Percentiles rank a stretch among this genome's conserved stretches.
phyloP scores from a whole-genome alignment of 495 filamentous ascomycete genomes.

The Penicillium simplicissimum region DNA sequence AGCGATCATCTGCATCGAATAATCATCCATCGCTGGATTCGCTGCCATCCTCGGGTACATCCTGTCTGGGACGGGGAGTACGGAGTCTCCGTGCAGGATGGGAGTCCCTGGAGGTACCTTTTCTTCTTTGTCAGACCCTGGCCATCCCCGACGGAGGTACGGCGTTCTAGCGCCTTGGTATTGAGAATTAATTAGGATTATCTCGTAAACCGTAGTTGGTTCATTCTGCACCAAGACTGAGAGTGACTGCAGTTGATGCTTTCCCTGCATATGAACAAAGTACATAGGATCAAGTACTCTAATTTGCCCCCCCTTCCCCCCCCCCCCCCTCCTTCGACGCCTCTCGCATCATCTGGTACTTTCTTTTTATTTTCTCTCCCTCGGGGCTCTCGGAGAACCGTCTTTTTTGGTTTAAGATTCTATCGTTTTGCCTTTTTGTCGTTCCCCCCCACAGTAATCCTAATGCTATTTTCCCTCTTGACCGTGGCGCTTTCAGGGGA shows the following conservation, averaged over 20 bases:
- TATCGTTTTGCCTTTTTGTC: neutral
- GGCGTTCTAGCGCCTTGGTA: neutral
- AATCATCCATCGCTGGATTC: neutral
- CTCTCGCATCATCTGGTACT: neutral
- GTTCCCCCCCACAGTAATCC: neutral
- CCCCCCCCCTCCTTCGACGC: neutral
- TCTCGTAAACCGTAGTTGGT: no score
- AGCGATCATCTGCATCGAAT: conserved; percentile 5
- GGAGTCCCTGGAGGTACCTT: neutral
- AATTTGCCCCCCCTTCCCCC: no score
- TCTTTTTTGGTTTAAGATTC: neutral
- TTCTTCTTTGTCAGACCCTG: neutral
- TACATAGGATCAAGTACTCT: neutral
- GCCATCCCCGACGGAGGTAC: neutral
- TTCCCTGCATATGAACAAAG: neutral
- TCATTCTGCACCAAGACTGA: neutral
- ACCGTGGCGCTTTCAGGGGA: conserved; percentile 21
- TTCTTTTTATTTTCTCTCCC: neutral
- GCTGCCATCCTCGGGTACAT: neutral
- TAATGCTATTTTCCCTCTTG: neutral
- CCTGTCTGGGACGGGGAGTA: conserved; percentile 1
- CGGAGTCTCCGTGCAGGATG: neutral
- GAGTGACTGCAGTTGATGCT: neutral
- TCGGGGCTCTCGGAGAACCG: conserved; percentile 1
- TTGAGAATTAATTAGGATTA: no score